These are phyloP conservation scores for Aegilops bicornis DNA, from an alignment of 176 grass and related monocot species.

Conservation along the genomic window DNA sequence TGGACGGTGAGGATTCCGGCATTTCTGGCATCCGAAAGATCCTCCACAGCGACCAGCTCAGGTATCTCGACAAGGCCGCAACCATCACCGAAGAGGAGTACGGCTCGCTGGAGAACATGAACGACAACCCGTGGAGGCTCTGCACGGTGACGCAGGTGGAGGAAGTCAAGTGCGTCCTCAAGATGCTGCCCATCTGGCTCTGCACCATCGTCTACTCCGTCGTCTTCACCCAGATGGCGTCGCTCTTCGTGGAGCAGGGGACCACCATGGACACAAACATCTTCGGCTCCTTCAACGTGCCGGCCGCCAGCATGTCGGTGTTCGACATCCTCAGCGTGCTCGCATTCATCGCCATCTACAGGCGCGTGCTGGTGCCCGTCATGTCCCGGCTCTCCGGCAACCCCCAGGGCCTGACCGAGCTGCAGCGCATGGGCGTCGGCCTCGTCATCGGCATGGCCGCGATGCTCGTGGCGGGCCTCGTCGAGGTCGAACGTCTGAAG, in stretches of 20 bases:
- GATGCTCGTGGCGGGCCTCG: slow-evolving; percentile 36
- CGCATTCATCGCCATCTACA: slow-evolving; percentile 33
- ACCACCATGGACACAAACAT: slow-evolving; percentile 37
- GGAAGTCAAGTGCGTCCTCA: slow-evolving; percentile 27
- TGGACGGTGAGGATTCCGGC: slow-evolving; percentile 20
- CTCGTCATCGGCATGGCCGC: slow-evolving; percentile 42
- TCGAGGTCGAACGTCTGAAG: slow-evolving; percentile 47
- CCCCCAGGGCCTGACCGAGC: slow-evolving; percentile 41
- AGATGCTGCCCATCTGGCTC: slow-evolving; percentile 57
- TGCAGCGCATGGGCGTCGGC: slow-evolving; percentile 60
- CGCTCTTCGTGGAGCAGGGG: slow-evolving; percentile 64
- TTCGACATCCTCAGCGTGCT: slow-evolving; percentile 55
- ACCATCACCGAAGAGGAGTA: slow-evolving; percentile 27
- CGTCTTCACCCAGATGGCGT: slow-evolving; percentile 61
- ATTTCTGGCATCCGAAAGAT: slow-evolving; percentile 41
- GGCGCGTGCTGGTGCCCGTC: slow-evolving; percentile 15
- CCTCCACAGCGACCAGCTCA: slow-evolving; percentile 44
- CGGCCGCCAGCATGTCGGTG: slow-evolving; percentile 52
- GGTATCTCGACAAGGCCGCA: slow-evolving; percentile 59
- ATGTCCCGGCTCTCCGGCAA: slow-evolving; percentile 27
- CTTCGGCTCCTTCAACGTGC: slow-evolving; percentile 34
- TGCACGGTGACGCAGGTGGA: slow-evolving; percentile 92
- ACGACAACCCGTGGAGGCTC: slow-evolving; percentile 55
- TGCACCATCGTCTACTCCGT: slow-evolving; percentile 64
- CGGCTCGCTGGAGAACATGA: not conserved